Percentiles rank a stretch among this genome's conserved stretches.
phyloP scores from a whole-genome alignment of 306 rosid species.

The Pueraria montana region DNA sequence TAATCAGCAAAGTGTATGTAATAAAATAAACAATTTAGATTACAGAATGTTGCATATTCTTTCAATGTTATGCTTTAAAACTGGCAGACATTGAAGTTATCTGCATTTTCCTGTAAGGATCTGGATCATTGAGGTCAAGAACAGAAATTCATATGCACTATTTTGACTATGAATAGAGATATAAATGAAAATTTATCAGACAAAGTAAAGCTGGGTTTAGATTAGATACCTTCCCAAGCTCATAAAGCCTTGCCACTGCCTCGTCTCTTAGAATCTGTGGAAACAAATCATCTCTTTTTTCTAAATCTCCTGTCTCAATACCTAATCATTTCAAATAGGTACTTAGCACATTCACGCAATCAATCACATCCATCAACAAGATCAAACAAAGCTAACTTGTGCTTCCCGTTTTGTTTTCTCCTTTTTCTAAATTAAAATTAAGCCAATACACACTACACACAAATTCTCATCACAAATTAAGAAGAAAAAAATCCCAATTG shows the following conservation, averaged over 20 bases:
- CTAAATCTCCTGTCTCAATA: conserved; percentile 64
- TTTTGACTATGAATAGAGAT: background rate
- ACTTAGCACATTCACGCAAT: conserved; percentile 43
- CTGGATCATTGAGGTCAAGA: conserved; percentile 36
- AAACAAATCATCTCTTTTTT: conserved; percentile 66
- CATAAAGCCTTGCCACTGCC: conserved; percentile 77
- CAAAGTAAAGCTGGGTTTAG: conserved; percentile 24
- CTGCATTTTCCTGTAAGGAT: conserved; percentile 20
- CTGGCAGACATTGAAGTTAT: conserved; percentile 32
- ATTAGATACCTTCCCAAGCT: conserved; percentile 78
- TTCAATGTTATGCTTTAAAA: conserved; percentile 15
- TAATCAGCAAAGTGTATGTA: conserved; percentile 12
- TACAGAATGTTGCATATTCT: conserved; percentile 14
- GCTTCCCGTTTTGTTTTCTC: conserved; percentile 4
- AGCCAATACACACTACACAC: background rate
- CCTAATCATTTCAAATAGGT: conserved; percentile 59
- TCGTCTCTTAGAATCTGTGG: conserved; percentile 84
- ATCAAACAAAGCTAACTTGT: background rate
- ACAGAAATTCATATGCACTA: conserved; percentile 22
- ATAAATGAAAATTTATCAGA: conserved; percentile 23
- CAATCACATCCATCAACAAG: conserved; percentile 33
- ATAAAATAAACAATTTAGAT: background rate
- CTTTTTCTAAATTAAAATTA: conserved; percentile 12
- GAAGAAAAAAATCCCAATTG: background rate
- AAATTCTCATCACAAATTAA: background rate